Percentiles rank a stretch among this genome's conserved stretches.
Evolutionary conservation across 352 stramenopile species (phyloP).

Genomic region (Pythium brassicae): DNA sequence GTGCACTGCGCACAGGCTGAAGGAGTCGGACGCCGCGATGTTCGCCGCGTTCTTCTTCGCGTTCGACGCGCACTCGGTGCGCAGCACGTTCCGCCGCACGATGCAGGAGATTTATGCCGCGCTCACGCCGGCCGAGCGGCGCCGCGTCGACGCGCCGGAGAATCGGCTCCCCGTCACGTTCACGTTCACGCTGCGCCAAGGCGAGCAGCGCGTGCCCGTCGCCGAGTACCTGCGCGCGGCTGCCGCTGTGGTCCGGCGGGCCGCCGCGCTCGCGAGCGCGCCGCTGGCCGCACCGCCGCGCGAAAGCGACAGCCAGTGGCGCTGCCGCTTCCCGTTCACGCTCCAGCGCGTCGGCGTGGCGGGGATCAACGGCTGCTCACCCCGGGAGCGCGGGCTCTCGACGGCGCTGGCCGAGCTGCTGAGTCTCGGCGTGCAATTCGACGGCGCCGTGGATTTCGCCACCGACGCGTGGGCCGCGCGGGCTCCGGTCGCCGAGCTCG

Average conservation of each 20-base stretch:
- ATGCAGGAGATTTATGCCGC: background rate
- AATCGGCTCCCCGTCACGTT: background rate
- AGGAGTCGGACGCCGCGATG: conserved; percentile 2
- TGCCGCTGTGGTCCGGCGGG: background rate
- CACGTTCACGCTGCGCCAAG: background rate
- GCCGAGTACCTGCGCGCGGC: background rate
- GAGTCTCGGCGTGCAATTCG: background rate
- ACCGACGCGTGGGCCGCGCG: background rate
- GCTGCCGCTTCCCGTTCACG: background rate
- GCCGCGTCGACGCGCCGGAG: background rate
- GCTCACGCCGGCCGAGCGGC: background rate
- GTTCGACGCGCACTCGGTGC: conserved; percentile 1
- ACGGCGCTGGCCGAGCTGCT: background rate
- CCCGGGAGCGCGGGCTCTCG: background rate
- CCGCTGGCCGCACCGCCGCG: too few species aligned
- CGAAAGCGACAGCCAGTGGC: background rate
- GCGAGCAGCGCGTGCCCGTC: background rate
- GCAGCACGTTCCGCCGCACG: background rate
- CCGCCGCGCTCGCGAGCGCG: background rate
- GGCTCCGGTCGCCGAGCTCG: background rate
- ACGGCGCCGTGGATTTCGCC: background rate
- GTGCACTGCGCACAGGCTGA: background rate
- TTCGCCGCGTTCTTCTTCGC: conserved; percentile 1
- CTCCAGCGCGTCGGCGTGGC: background rate
- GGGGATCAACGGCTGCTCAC: background rate